A percentile compares a stretch with the other conserved stretches of the same genome.
Conservation (phyloP, 2,329 filamentous ascomycete species). For the Berkeleyomyces basicola region DNA sequence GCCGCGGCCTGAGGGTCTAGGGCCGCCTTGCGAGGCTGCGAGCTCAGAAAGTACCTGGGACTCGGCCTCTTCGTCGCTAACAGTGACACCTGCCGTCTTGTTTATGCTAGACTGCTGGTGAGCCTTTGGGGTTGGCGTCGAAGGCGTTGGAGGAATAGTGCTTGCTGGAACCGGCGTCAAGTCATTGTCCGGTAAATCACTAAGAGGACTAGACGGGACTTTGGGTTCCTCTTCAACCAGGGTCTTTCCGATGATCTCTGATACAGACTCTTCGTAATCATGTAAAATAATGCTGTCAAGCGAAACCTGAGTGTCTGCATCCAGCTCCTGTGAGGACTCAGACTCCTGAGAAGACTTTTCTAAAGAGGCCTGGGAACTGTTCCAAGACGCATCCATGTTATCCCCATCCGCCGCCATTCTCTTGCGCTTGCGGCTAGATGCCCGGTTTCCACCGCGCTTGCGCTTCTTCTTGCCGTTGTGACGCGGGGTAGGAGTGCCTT, state of each 20-base stretch:
- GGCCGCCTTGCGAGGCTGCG: conserved; percentile 19
- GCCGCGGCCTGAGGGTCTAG: no score
- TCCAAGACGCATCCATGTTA: neutral
- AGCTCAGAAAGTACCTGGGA: conserved; percentile 27
- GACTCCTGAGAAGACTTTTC: neutral
- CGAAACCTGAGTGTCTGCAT: conserved; percentile 3
- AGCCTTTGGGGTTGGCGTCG: neutral
- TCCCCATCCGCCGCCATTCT: neutral
- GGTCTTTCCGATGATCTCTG: neutral
- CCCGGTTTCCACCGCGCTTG: conserved; percentile 8
- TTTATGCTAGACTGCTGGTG: no score
- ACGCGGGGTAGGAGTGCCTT: neutral
- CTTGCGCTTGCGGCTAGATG: conserved; percentile 5
- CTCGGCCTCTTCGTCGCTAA: conserved; percentile 17
- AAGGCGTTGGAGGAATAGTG: neutral
- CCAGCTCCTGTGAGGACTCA: neutral
- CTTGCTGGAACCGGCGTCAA: neutral
- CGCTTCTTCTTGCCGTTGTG: conserved; percentile 4
- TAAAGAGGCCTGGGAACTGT: neutral
- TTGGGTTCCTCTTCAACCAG: conserved; percentile 13
- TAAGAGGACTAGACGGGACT: conserved; percentile 9
- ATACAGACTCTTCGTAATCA: neutral
- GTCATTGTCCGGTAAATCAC: conserved; percentile 8
- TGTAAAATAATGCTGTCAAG: conserved; percentile 2
- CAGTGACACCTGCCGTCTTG: neutral